Evolutionary conservation across 2,329 filamentous ascomycete genomes (phyloP), one percentile per base, ranked within the genome.

Genomic region (Phoma sp.): DNA sequence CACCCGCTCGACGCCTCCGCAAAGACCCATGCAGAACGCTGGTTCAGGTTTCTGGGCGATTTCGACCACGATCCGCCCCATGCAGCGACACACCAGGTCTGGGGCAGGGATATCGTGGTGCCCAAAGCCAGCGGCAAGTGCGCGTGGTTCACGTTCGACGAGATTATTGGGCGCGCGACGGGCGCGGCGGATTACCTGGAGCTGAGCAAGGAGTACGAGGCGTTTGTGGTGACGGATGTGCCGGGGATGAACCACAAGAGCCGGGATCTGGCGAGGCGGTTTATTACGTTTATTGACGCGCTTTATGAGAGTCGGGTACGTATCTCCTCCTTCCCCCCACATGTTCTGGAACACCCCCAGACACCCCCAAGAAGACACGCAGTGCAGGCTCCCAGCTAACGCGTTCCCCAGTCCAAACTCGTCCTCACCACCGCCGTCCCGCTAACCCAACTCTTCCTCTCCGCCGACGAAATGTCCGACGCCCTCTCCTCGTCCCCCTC

Each of bases 231-330:
- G 8, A 96, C 92, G 0, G 89, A 93, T 46, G 87, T 98, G 1
- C 95, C 95, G 0, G 90, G 89, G 5, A 98, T 99, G 95, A 95
- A 89, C 36, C 85, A 91, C 61, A 86, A 86, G 49, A 86, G 92
- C 69, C 86, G 95, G 18, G 95, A 99, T 77, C 82, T 96, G 35
- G 95, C 95, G 0, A 82, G 95, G 10, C 84, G 95, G 4, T 97
- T 99, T 75, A 99, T 99, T 73, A 99, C 93, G 0, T 97, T 99
- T 66, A 91, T 99, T 61, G 95, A 99, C 72, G 93, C 95, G 5
- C 89, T 97, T 4, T 99, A 99, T 71, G 95, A 99, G 75, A 81
- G 78, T 60, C 75, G 82, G 64, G 83, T 84, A 71, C 55, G 79
- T 68, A 18, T 24, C 32, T 27, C 35, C 18, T 13, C 39, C 10